Conservation (phyloP, 2,329 filamentous ascomycete genomes). For the Fusarium acutatum region DNA sequence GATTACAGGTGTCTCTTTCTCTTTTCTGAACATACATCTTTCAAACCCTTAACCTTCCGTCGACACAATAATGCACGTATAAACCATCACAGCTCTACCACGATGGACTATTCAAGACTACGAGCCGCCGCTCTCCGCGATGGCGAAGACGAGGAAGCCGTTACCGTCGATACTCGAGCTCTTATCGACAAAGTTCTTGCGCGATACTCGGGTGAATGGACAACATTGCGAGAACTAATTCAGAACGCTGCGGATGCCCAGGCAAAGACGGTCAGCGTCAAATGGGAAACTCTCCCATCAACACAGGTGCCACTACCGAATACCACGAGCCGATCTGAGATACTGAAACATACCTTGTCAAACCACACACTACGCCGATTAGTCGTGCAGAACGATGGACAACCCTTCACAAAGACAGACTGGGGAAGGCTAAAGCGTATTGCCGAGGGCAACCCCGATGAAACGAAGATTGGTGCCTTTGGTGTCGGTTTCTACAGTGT, state of each 20-base stretch:
- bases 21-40: neutral
- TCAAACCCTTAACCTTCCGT: neutral
- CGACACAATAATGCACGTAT: conserved; percentile 29
- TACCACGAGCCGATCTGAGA: conserved; percentile 71
- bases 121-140: conserved; percentile 87
- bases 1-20: neutral
- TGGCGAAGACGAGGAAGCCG: conserved; percentile 92
- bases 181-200: conserved; percentile 98
- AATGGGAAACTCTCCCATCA: conserved; percentile 90
- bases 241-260: conserved; percentile 99
- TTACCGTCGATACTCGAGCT: conserved; percentile 96
- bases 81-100: conserved; percentile 14
- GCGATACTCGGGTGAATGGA: conserved; percentile 96
- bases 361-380: conserved; percentile 88
- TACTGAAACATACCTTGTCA: conserved; percentile 82
- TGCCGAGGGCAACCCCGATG: conserved; percentile 98
- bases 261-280: conserved; percentile 87
- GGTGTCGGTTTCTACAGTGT: conserved; percentile 99
- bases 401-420: conserved; percentile 87
- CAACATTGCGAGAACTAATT: conserved; percentile 87
- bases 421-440: conserved; percentile 95
- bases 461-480: conserved; percentile 98
- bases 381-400: conserved; percentile 92
- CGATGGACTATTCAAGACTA: conserved; percentile 78
- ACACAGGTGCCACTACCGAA: conserved; percentile 75